Percentiles rank a stretch among this genome's conserved stretches.
Evolutionary conservation across 768 basidiomycete genomes (phyloP).

Genomic region (Pleurotus pulmonarius): DNA sequence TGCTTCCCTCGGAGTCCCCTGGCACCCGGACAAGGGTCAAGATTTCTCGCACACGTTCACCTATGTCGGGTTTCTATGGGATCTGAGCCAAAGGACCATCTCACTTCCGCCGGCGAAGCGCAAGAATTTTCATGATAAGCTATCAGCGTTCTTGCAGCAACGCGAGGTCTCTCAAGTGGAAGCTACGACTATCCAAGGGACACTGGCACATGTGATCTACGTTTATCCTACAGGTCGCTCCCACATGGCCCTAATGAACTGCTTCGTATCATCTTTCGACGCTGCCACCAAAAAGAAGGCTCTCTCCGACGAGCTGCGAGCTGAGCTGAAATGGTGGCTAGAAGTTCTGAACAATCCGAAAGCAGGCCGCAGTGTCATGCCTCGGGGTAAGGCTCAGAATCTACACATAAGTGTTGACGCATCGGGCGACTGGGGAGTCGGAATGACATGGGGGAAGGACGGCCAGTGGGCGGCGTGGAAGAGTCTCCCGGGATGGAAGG

Average conservation of each 20-base stretch:
- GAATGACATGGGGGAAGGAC: constrained; percentile 9
- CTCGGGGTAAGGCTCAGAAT: background rate
- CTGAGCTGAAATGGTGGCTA: constrained; percentile 28
- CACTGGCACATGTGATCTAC: constrained; percentile 25
- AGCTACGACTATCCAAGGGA: constrained; percentile 21
- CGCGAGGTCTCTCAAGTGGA: background rate
- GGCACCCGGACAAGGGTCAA: constrained; percentile 18
- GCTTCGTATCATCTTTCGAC: constrained; percentile 18
- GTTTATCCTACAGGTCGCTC: constrained; percentile 18
- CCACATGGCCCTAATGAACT: constrained; percentile 19
- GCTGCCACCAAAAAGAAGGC: constrained; percentile 10
- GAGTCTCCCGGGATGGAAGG: constrained; percentile 12
- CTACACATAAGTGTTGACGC: constrained; percentile 16
- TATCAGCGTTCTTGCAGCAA: constrained; percentile 9
- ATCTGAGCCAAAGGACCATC: constrained; percentile 19
- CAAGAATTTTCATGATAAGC: constrained; percentile 15
- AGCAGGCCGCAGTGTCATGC: background rate
- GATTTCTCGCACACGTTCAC: constrained; percentile 11
- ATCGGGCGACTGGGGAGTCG: constrained; percentile 17
- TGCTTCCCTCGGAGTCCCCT: constrained; percentile 14
- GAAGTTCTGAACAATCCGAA: background rate
- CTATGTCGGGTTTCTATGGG: constrained; percentile 28
- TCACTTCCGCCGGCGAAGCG: constrained; percentile 22
- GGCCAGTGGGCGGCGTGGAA: constrained; percentile 17
- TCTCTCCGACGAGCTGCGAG: constrained; percentile 15